Evolutionary conservation across 225 moss, liverwort and hornwort species (phyloP), one percentile per base, ranked within the genome.

Genomic region (Pseudoscleropodium purum): DNA sequence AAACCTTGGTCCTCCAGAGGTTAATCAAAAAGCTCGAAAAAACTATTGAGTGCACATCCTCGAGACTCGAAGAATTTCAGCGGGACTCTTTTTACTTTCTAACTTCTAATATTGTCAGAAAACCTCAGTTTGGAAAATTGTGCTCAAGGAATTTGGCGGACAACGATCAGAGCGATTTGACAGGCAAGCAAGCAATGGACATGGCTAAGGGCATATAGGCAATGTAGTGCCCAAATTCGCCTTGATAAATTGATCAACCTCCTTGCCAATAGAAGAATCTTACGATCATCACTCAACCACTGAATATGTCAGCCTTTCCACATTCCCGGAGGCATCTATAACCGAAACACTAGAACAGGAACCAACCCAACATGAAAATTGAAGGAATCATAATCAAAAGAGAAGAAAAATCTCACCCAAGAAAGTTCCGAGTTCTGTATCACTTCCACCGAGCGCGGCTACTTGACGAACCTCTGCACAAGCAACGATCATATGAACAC

Each of bases 381-480:
- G 24, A 72, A 57, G 30, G 59, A 66, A 64, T 60, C 49, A 33
- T 11, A 57, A 80, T 65, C 61, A 62, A 62, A 76, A 67, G 37
- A 8, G 6, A 31, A 63, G 2, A 54, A 88, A 26, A 36, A 77
- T 57, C 89, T 77, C 82, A 92, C 92, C 87, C 10, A 81, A 81
- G 84, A 27, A 72, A 77, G 52, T 65, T 51, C 61, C 9, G 49
- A 81, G 66, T 14, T 45, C 72, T 31, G 43, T 54, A 65, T 80
- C 80, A 84, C 67, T 66, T 54, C 81, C 82, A 43, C 74, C 84
- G n/a, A 47, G 75, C 36, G 37, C 83, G 64, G 76, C 85, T 88
- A 90, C 90, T 37, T 61, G 82, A 76, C 69, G 27, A 91, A 79
- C 74, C 43, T 75, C 92, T 92, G 89, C 90, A 90, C 54, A 36